phyloP scores from a whole-genome alignment of 129 eudicot genomes.

The Lactuca saligna region DNA sequence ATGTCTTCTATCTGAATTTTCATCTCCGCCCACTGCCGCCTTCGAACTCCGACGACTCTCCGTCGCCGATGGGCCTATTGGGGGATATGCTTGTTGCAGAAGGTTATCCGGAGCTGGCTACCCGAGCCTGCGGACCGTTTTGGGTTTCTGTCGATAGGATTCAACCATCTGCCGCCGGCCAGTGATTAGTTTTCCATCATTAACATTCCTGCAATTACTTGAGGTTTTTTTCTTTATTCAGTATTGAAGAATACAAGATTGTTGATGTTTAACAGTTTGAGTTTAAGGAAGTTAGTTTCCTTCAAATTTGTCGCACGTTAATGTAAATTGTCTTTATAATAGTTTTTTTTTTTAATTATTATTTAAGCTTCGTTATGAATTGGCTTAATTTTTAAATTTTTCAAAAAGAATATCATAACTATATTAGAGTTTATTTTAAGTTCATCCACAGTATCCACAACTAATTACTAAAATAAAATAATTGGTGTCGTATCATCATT shows the following conservation, averaged over 20 bases:
- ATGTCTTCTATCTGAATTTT: background rate
- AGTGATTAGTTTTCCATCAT: background rate
- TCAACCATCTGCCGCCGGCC: background rate
- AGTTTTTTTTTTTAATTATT: too few relatives aligned
- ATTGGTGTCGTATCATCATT: too few relatives aligned
- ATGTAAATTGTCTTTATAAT: background rate
- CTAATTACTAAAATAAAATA: too few relatives aligned
- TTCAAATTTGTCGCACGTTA: background rate
- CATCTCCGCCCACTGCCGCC: conserved; percentile 9
- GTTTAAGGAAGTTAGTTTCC: background rate
- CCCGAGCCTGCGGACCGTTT: conserved; percentile 8
- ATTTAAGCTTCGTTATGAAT: background rate
- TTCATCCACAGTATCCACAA: too few relatives aligned
- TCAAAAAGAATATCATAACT: too few relatives aligned
- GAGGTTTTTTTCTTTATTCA: background rate
- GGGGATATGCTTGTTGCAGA: background rate
- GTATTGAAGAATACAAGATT: background rate
- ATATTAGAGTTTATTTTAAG: background rate
- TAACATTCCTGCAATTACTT: background rate
- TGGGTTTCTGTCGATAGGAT: background rate
- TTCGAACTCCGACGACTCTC: background rate
- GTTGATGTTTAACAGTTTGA: background rate
- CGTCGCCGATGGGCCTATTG: background rate
- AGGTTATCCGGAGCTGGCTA: background rate
- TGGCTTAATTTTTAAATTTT: background rate